Base-by-base conservation (phyloP, 805 yeast species). In the Saccharomycopsis sp. region DNA sequence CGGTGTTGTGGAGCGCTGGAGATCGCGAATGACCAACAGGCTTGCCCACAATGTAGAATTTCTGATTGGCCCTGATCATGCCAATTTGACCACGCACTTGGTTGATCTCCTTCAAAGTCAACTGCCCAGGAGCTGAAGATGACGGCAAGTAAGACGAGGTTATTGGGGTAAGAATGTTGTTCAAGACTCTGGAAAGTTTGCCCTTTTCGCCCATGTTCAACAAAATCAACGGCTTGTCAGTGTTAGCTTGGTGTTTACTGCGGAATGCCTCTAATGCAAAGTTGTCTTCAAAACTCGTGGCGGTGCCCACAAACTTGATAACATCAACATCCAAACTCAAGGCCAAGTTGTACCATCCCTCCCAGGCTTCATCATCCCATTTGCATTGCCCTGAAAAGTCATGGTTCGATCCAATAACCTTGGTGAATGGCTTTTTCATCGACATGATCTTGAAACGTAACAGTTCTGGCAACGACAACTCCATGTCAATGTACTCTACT, bases 1-100 rank as follows among this genome's bases (percentile, higher is more conserved):
- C 86, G 2, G 94, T 71, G 53, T 79, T 79, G 62, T 92, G 98
- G 51, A 92, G 68, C 13, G 70, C 64, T 32, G 98, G 98, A 2
- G 96, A 87, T 58, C 86, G 75, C 2, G 97, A 87, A 58, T 88
- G 96, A 6, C 73, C 60, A 42, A 88, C 70, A 38, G 97, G 96
- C 9, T 67, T 62, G 4, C 97, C 97, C 47, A 78, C 80, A 45
- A 88, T 76, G 59, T 71, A 82, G 52, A 77, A 83, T 45, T 73
- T 65, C 61, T 75, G 71, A n/a, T 9, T 10, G 15, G 71, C 41
- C 48, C 5, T 60, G 48, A 76, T 65, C n/a, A 77, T 76, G 31
- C 95, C 95, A 48, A 84, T 64, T 27, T 68, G 61, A 12, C 71
- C 53, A 39, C 67, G 68, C 3, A 76, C 63, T 42, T 66, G 56